Percentiles rank a stretch among this genome's conserved stretches.
Evolutionary conservation across 1,139 yeast species (phyloP).

Genomic region (Saccharomyces hybrid): DNA sequence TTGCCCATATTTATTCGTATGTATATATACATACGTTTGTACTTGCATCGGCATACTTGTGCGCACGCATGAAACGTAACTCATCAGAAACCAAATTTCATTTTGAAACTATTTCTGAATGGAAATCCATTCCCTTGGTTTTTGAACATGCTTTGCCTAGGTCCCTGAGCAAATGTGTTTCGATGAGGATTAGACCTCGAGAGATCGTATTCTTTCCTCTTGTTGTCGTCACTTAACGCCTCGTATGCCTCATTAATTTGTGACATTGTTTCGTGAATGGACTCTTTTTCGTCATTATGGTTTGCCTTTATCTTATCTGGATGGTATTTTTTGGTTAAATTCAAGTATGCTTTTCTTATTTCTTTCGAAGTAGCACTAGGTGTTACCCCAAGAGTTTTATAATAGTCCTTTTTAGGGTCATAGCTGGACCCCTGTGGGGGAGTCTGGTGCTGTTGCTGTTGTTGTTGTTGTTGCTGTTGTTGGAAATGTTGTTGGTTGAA

Average conservation of each 20-base stretch:
- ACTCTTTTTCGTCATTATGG: conserved; percentile 61
- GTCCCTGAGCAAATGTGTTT: not conserved
- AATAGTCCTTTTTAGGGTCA: conserved; percentile 58
- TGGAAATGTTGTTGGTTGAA: conserved; percentile 33
- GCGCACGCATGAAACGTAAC: not conserved
- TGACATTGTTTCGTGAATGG: conserved; percentile 80
- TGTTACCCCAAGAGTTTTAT: conserved; percentile 65
- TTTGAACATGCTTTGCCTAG: not conserved
- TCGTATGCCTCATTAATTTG: conserved; percentile 93
- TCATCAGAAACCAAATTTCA: conserved; percentile 6
- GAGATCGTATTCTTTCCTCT: conserved; percentile 56
- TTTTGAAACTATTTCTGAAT: conserved; percentile 6
- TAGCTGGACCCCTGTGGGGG: conserved; percentile 32
- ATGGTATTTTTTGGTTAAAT: conserved; percentile 72
- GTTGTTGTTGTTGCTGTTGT: conserved; percentile 45
- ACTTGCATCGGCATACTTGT: not conserved
- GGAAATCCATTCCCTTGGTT: conserved; percentile 7
- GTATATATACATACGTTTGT: not conserved
- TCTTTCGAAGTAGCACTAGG: conserved; percentile 64
- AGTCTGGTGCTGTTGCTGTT: conserved; percentile 44
- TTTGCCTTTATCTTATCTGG: conserved; percentile 78
- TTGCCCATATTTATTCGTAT: not conserved
- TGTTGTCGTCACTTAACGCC: conserved; percentile 59
- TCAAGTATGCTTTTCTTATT: conserved; percentile 75
- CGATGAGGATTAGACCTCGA: conserved; percentile 25